phyloP scores from a whole-genome alignment of 805 yeast species.

The Wickerhamiella spandovensis region DNA sequence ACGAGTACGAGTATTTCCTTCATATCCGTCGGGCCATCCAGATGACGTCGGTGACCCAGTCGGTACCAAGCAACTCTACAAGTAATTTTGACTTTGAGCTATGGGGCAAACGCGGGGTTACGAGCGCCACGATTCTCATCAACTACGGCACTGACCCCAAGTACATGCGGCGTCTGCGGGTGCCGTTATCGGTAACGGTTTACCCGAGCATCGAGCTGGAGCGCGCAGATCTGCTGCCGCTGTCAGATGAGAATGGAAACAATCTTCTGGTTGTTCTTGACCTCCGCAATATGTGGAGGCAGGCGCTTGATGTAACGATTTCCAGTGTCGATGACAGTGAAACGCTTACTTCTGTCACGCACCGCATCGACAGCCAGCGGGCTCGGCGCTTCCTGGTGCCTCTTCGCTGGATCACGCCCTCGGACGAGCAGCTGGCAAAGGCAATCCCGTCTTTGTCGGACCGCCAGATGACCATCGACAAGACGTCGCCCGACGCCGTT shows the following conservation, averaged over 20 bases:
- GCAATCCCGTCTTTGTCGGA: slow-evolving; percentile 60
- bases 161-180: slow-evolving; percentile 42
- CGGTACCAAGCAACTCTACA: slow-evolving; percentile 26
- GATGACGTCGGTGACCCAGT: slow-evolving; percentile 23
- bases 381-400: slow-evolving; percentile 60
- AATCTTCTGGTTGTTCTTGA: slow-evolving; percentile 61
- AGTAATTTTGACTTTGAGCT: slow-evolving; percentile 43
- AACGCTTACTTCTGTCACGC: slow-evolving; percentile 3
- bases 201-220: slow-evolving; percentile 61
- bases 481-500: slow-evolving; percentile 40
- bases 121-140: slow-evolving; percentile 46
- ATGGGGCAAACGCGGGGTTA: slow-evolving; percentile 62
- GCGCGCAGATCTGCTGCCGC: slow-evolving; percentile 56
- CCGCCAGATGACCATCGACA: slow-evolving; percentile 52
- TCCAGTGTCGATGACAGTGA: slow-evolving; percentile 8
- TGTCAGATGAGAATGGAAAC: slow-evolving; percentile 19
- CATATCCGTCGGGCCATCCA: slow-evolving; percentile 43
- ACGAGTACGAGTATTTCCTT: slow-evolving; percentile 63
- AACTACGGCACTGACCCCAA: slow-evolving; percentile 36
- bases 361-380: slow-evolving; percentile 26
- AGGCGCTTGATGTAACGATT: slow-evolving; percentile 26
- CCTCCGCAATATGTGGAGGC: slow-evolving; percentile 69
- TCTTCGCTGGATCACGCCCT: slow-evolving; percentile 38
- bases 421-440: slow-evolving; percentile 30
- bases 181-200: slow-evolving; percentile 61